phyloP scores from a whole-genome alignment of 2,329 filamentous ascomycete genomes.

The Keithomyces neogunnii region DNA sequence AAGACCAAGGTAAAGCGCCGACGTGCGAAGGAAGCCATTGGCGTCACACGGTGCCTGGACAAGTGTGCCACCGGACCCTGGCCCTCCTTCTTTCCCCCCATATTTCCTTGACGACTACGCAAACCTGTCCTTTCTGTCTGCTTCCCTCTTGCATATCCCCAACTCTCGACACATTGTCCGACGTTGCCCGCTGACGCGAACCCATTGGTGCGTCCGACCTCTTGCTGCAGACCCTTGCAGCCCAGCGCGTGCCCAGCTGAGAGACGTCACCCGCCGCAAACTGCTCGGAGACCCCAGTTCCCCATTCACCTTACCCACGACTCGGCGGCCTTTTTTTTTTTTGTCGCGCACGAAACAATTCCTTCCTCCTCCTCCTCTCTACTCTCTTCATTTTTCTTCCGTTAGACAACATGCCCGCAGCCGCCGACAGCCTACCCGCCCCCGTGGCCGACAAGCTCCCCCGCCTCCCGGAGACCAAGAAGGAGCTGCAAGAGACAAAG shows the following conservation, averaged over 20 bases:
- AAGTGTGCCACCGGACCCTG: neutral
- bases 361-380: neutral
- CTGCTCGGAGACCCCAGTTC: neutral
- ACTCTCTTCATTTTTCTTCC: neutral
- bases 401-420: conserved; percentile 12
- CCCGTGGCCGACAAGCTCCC: conserved; percentile 36
- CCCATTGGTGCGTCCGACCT: too few species aligned
- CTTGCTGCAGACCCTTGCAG: too few species aligned
- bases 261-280: too few species aligned
- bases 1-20: neutral
- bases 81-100: too few species aligned
- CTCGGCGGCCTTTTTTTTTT: neutral
- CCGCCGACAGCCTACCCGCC: conserved; percentile 12
- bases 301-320: neutral
- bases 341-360: neutral
- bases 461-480: conserved; percentile 31
- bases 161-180: too few species aligned
- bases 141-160: too few species aligned
- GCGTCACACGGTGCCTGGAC: neutral
- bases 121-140: too few species aligned
- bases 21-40: neutral
- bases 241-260: too few species aligned
- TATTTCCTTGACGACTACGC: too few species aligned
- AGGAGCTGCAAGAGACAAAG: conserved; percentile 33
- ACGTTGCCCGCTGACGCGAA: too few species aligned